Evolutionary conservation across 225 moss, liverwort and hornwort genomes (phyloP), one percentile per base, ranked within the genome.

Genomic region (Pseudisothecium myosuroides): DNA sequence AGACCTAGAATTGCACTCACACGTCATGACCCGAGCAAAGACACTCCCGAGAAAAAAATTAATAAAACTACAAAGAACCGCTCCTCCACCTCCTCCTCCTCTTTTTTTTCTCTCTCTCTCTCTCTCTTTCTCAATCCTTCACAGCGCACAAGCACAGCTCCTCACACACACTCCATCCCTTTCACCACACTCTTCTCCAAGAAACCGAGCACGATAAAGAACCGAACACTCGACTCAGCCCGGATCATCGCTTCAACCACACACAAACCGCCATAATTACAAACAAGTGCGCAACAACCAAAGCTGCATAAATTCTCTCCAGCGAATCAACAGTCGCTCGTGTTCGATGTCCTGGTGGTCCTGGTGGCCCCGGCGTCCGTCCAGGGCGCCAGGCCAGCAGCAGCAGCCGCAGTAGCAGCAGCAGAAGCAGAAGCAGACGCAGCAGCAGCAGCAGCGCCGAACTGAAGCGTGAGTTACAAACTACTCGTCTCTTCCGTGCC

Each of bases 381-480:
- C 79, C 85, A 80, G 88, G 5, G 88, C 88, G 55, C 64, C 88
- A 81, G 88, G 34, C 61, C 73, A 80, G 80, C 87, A 81, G 81
- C 29, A 45, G 66, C 61, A 87, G 58, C 34, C 54, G 79, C 55
- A 67, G 66, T 10, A 74, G 45, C 6, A 43, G 79, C n/a, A n/a
- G n/a, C n/a, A n/a, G n/a, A n/a, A n/a, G n/a, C n/a, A n/a, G n/a
- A n/a, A n/a, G n/a, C n/a, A n/a, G n/a, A n/a, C n/a, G n/a, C 29
- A 69, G 73, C 5, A 43, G 69, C 43, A 74, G 69, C 37, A 65
- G 76, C 79, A 86, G 81, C 52, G 24, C 60, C 68, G 59, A 59
- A 29, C 18, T 59, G 90, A 90, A 89, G 85, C 89, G 87, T 91
- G 87, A 87, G 87, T 89, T 87, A 21, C 69, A 89, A 92, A 92